A percentile compares a stretch with the other conserved stretches of the same genome.
Evolutionary conservation across 306 rosid species (phyloP).

Genomic region (Vachellia pachyceras): DNA sequence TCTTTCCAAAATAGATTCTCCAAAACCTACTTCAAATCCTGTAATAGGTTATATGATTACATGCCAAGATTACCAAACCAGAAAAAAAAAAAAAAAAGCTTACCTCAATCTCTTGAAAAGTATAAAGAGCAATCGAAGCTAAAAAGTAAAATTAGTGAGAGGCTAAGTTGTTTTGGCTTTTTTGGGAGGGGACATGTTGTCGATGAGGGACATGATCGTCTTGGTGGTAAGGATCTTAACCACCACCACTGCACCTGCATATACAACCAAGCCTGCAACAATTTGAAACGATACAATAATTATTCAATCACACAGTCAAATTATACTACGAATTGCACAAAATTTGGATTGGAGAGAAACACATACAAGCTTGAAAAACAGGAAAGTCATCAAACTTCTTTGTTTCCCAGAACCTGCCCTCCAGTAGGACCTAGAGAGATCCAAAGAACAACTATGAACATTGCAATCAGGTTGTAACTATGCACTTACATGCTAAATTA

Average conservation of each 20-base stretch:
- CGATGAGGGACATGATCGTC: slow-evolving; percentile 50
- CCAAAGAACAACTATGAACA: not conserved
- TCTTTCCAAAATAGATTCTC: too few species aligned
- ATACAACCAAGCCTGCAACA: slow-evolving; percentile 56
- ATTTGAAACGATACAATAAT: not conserved
- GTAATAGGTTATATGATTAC: not conserved
- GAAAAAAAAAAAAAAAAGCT: too few species aligned
- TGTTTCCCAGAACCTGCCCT: not conserved
- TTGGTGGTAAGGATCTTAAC: slow-evolving; percentile 39
- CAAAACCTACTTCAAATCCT: too few species aligned
- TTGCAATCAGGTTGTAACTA: not conserved
- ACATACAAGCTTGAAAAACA: slow-evolving; percentile 5
- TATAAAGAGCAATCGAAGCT: slow-evolving; percentile 15
- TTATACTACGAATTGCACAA: not conserved
- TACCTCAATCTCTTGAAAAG: slow-evolving; percentile 8
- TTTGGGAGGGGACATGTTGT: slow-evolving; percentile 86
- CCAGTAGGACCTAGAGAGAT: not conserved
- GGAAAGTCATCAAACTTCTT: not conserved
- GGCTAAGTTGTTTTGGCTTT: slow-evolving; percentile 60
- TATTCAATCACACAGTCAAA: slow-evolving; percentile 4
- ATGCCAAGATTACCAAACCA: not conserved
- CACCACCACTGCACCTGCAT: slow-evolving; percentile 33
- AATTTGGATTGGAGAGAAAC: not conserved
- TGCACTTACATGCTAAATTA: not conserved
- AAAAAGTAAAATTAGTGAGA: not conserved